Evolutionary conservation across 2,329 filamentous ascomycete species (phyloP).

Genomic region (Lecanicillium sp.): DNA sequence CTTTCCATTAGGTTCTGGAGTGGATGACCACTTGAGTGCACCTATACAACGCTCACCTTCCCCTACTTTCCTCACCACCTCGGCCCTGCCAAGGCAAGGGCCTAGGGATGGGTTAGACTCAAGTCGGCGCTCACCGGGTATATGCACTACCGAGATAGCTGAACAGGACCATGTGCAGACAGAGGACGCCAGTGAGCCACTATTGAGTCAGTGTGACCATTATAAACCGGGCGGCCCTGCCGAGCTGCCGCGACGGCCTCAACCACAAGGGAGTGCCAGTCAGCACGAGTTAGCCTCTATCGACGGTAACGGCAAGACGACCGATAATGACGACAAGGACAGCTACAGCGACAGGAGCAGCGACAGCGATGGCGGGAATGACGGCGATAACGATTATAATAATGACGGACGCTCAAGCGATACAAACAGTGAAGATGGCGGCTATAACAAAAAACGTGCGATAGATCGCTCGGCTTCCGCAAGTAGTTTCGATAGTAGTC

Average conservation of each 20-base stretch:
- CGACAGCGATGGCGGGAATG: background rate
- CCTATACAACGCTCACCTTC: background rate
- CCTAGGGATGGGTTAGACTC: background rate
- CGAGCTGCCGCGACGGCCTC: background rate
- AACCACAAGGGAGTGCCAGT: background rate
- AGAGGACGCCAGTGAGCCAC: background rate
- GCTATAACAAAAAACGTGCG: background rate
- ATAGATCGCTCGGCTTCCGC: background rate
- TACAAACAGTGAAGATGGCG: background rate
- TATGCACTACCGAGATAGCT: background rate
- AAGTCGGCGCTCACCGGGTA: background rate
- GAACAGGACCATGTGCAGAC: background rate
- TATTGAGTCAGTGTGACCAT: background rate
- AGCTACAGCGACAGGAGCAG: background rate
- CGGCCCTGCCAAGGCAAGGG: background rate
- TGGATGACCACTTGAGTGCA: background rate
- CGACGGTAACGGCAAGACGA: background rate
- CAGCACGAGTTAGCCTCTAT: background rate
- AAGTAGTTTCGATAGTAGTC: background rate
- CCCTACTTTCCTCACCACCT: background rate
- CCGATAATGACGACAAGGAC: background rate
- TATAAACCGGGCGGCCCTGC: background rate
- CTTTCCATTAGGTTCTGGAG: background rate
- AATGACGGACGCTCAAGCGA: background rate
- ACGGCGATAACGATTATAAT: background rate